These are phyloP conservation scores for Bidens hawaiensis DNA, from an alignment of 140 eudicot species.

Conservation along the genomic window DNA sequence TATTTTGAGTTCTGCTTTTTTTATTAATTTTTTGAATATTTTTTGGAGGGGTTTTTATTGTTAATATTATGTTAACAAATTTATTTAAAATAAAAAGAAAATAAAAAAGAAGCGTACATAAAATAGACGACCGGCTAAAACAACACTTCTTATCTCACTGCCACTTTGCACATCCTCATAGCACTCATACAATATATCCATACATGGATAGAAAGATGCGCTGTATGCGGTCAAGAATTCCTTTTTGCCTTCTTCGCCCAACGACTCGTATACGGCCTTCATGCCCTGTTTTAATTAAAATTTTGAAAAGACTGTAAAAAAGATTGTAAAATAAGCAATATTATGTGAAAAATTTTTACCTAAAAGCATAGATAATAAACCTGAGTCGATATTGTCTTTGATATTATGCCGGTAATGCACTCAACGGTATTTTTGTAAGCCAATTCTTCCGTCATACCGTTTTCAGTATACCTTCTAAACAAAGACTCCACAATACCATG, in stretches of 20 bases:
- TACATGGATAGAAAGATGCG: constrained; percentile 94
- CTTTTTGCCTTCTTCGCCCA: constrained; percentile 74
- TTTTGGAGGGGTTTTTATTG: no score
- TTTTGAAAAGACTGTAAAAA: background rate
- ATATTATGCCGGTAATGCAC: constrained; percentile 83
- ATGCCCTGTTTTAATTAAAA: constrained; percentile 54
- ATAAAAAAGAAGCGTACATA: constrained; percentile 37
- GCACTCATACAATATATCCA: constrained; percentile 94
- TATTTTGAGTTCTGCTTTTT: no score
- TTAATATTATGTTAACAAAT: background rate
- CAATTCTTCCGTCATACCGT: constrained; percentile 87
- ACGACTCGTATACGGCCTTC: constrained; percentile 81
- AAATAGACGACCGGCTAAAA: constrained; percentile 95
- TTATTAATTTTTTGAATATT: no score
- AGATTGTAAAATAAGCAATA: no score
- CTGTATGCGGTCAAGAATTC: constrained; percentile 89
- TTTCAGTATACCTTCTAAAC: constrained; percentile 87
- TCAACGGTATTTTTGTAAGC: constrained; percentile 98
- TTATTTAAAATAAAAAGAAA: background rate
- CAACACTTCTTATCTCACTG: constrained; percentile 92
- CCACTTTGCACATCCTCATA: constrained; percentile 96
- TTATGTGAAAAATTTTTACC: background rate
- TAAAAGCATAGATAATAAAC: constrained; percentile 23
- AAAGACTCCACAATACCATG: constrained; percentile 90
- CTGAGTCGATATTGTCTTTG: constrained; percentile 87